Evolutionary conservation across 495 filamentous ascomycete species (phyloP).

Genomic region (Viridothelium virens): DNA sequence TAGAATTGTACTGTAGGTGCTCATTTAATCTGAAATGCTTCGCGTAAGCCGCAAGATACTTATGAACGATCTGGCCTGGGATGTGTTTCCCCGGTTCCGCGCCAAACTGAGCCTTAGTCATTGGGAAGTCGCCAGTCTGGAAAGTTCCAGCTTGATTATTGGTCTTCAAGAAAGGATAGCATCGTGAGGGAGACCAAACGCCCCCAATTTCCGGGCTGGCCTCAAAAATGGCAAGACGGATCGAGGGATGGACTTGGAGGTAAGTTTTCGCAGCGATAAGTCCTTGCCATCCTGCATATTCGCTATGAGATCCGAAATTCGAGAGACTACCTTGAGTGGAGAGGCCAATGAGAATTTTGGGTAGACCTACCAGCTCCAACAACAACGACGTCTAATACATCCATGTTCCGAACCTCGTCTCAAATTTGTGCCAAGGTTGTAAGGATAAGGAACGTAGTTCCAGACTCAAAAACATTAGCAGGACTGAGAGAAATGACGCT

Average conservation of each 20-base stretch:
- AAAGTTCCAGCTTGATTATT: constrained; percentile 29
- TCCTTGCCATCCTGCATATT: constrained; percentile 46
- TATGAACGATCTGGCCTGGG: constrained; percentile 55
- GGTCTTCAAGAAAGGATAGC: constrained; percentile 19
- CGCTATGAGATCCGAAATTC: background rate
- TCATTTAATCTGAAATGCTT: constrained; percentile 49
- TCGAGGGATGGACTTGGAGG: constrained; percentile 46
- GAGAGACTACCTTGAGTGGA: background rate
- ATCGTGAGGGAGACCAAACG: constrained; percentile 44
- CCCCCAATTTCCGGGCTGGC: constrained; percentile 53
- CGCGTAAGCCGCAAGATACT: constrained; percentile 59
- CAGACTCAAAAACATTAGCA: background rate
- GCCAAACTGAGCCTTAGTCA: constrained; percentile 49
- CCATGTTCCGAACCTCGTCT: constrained; percentile 4
- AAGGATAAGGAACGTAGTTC: too few species aligned
- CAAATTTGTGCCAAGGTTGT: background rate
- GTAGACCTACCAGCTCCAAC: constrained; percentile 26
- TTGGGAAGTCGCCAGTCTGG: constrained; percentile 24
- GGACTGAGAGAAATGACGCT: background rate
- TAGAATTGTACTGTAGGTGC: constrained; percentile 48
- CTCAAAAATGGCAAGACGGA: constrained; percentile 48
- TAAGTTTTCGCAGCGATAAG: constrained; percentile 54
- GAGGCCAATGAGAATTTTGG: background rate
- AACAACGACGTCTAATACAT: constrained; percentile 23
- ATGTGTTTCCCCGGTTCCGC: constrained; percentile 59